phyloP scores from a whole-genome alignment of 2,329 filamentous ascomycete genomes.

The Colletotrichum falcatum region DNA sequence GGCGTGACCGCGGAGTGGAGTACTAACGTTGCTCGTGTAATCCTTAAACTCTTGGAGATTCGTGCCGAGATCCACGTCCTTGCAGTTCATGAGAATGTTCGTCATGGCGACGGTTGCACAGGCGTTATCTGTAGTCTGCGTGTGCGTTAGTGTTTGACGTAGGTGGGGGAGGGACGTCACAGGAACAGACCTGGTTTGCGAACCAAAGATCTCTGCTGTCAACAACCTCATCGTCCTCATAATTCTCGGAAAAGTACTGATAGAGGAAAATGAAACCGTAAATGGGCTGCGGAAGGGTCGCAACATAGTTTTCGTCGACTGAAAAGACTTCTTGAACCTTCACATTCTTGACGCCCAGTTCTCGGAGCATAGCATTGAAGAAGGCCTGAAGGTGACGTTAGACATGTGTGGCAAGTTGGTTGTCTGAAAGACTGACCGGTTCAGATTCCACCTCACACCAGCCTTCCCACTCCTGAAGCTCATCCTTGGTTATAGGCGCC shows the following conservation, averaged over 20 bases:
- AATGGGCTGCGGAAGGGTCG: constrained; percentile 77
- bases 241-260: constrained; percentile 70
- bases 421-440: constrained; percentile 68
- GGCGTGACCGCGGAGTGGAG: constrained; percentile 79
- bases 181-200: constrained; percentile 79
- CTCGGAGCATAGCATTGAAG: constrained; percentile 86
- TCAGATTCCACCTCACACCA: constrained; percentile 93
- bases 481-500: constrained; percentile 60
- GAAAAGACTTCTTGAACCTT: constrained; percentile 82
- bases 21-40: constrained; percentile 75
- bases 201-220: constrained; percentile 82
- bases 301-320: constrained; percentile 74
- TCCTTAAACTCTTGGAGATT: constrained; percentile 79
- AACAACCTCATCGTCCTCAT: constrained; percentile 61
- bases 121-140: constrained; percentile 81
- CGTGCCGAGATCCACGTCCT: constrained; percentile 74
- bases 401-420: not conserved
- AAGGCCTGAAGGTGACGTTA: constrained; percentile 66
- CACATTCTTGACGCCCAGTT: constrained; percentile 80
- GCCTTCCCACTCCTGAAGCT: constrained; percentile 73
- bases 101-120: constrained; percentile 94
- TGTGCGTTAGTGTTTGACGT: not conserved
- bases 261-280: constrained; percentile 93
- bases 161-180: not conserved
- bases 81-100: constrained; percentile 91